Evolutionary conservation across 441 rosid species (phyloP).

Genomic region (Eutrema salsugineum): DNA sequence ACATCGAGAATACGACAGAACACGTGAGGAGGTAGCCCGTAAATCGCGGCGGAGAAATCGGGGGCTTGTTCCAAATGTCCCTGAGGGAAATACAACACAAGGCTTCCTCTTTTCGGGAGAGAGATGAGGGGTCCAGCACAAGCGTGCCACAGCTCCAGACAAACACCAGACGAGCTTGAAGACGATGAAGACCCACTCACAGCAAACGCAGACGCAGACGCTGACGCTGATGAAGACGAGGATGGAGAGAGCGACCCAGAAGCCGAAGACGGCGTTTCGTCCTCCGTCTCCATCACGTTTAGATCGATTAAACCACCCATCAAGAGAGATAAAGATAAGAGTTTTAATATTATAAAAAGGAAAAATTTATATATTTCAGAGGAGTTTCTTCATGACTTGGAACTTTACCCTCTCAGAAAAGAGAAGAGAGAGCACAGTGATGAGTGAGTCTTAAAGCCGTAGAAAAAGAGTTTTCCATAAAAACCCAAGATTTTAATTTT

Average conservation of each 20-base stretch:
- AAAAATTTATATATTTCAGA: neutral
- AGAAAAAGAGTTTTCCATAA: conserved; percentile 1
- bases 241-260: conserved; percentile 49
- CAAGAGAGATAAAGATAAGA: neutral
- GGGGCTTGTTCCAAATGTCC: conserved; percentile 90
- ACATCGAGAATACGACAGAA: conserved; percentile 93
- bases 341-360: neutral
- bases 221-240: conserved; percentile 43
- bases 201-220: conserved; percentile 32
- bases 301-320: conserved; percentile 93
- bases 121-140: conserved; percentile 96
- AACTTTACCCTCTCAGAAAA: conserved; percentile 25
- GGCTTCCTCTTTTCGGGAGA: conserved; percentile 76
- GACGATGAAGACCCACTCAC: conserved; percentile 44
- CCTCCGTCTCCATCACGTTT: conserved; percentile 77
- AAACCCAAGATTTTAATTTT: conserved; percentile 8
- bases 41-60: conserved; percentile 55
- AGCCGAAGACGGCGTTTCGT: conserved; percentile 63
- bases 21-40: conserved; percentile 69
- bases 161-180: conserved; percentile 55
- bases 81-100: conserved; percentile 89
- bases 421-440: conserved; percentile 10
- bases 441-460: conserved; percentile 33
- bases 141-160: conserved; percentile 97
- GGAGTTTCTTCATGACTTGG: conserved; percentile 25